Evolutionary conservation across 345 rosid species (phyloP), one percentile per base, ranked within the genome.

Genomic region (Litchi chinensis): DNA sequence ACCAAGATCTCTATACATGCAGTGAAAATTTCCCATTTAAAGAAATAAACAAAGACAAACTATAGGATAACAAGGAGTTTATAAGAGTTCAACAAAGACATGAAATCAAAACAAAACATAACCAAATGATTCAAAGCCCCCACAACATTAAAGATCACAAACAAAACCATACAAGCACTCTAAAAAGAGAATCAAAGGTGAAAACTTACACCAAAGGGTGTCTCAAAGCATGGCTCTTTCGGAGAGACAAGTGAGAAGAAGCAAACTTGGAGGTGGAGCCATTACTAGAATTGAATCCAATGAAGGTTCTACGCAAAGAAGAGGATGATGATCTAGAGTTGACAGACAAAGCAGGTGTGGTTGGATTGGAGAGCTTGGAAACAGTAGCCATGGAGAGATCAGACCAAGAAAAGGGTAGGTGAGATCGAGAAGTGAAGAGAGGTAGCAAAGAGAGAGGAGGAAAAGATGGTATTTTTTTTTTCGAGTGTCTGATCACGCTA

Each of bases 321-420:
- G 83, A 18, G 2, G 86, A 79, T 43, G 92, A 86, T 65, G 93
- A 86, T 65, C 92, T 82, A 59, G 89, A 60, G 32, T 71, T 83
- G 67, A 70, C 19, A 37, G 91, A 43, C 44, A 86, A 80, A 57
- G 89, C 75, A 1, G 87, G 71, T 6, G 88, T 84, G 74, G 39
- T 65, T 19, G 91, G 86, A 65, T 72, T 82, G 5, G 94, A 82
- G 67, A 92, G 93, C 88, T 88, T 93, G 74, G 97, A 93, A 83
- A 92, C 84, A 86, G 97, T 89, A 15, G 97, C 92, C 98, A 95
- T 90, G 54, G 77, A 5, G 81, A 68, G 57, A 22, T 37, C 41
- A 28, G 43, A 44, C 32, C 8, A 3, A 2, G 50, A 54, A 12
- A 69, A 21, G 56, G 85, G 77, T 80, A 39, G 80, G 75, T 43